These are phyloP conservation scores for Cyberlindnera petersonii DNA, from an alignment of 805 yeast genomes.

Conservation along the genomic window DNA sequence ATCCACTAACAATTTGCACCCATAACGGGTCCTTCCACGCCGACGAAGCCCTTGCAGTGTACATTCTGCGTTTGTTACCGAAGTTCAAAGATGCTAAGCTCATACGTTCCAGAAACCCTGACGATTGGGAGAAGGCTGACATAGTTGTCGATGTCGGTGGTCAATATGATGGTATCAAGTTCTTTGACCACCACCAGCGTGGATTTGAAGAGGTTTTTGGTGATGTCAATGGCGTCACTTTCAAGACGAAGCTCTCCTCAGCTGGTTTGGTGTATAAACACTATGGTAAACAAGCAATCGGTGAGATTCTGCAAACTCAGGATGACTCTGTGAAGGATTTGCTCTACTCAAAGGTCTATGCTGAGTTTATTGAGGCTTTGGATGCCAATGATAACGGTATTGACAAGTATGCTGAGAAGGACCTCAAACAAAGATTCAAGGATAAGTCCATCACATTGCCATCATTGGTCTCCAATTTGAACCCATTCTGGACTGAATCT, in stretches of 20 bases:
- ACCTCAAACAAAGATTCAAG: constrained; percentile 54
- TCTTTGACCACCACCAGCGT: constrained; percentile 95
- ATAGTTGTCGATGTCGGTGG: constrained; percentile 96
- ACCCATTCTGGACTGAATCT: constrained; percentile 81
- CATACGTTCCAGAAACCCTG: constrained; percentile 80
- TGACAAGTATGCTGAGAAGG: constrained; percentile 56
- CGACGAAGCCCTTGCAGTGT: constrained; percentile 93
- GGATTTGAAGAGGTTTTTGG: constrained; percentile 78
- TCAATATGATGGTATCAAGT: constrained; percentile 78
- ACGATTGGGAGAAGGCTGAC: constrained; percentile 80
- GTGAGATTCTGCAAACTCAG: constrained; percentile 42
- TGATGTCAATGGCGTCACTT: constrained; percentile 31
- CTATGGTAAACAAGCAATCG: constrained; percentile 67
- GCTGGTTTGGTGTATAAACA: constrained; percentile 94
- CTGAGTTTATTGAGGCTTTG: constrained; percentile 81
- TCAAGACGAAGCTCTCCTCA: constrained; percentile 77
- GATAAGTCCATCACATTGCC: constrained; percentile 76
- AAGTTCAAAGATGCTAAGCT: constrained; percentile 61
- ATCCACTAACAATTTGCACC: constrained; percentile 68
- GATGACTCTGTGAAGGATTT: constrained; percentile 48
- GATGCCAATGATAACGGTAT: constrained; percentile 98
- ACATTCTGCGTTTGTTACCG: constrained; percentile 71
- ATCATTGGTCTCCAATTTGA: constrained; percentile 69
- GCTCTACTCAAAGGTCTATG: constrained; percentile 73
- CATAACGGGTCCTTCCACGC: constrained; percentile 96